These are phyloP conservation scores for Ustilago hordei DNA, from an alignment of 1,284 basidiomycete genomes.

Conservation along the genomic window DNA sequence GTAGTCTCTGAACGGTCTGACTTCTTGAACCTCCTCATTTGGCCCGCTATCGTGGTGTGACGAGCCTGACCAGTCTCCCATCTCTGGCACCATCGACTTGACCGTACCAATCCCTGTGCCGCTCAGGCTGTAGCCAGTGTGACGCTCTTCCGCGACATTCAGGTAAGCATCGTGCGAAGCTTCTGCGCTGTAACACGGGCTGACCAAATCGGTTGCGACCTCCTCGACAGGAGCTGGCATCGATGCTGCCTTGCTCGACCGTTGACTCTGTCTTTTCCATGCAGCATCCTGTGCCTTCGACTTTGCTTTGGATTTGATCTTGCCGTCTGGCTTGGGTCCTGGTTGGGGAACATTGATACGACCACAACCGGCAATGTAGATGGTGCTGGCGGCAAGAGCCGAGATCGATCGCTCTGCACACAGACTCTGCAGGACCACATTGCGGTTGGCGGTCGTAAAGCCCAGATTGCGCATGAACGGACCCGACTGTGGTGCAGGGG, in stretches of 20 bases:
- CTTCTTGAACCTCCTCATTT: conserved; percentile 6
- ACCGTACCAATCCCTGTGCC: conserved; percentile 22
- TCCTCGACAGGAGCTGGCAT: not conserved
- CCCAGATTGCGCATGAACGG: conserved; percentile 47
- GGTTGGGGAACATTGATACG: conserved; percentile 30
- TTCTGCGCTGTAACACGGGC: conserved; percentile 8
- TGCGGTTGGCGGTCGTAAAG: conserved; percentile 43
- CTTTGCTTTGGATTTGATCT: conserved; percentile 8
- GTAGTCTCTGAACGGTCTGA: conserved; percentile 38
- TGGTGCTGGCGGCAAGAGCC: conserved; percentile 36
- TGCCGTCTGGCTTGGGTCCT: not conserved
- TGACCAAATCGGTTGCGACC: not conserved
- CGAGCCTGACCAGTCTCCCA: conserved; percentile 39
- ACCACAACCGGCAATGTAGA: conserved; percentile 35
- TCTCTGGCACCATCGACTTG: conserved; percentile 46
- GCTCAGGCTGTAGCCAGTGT: conserved; percentile 30
- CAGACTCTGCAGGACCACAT: conserved; percentile 41
- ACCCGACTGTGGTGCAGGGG: not conserved
- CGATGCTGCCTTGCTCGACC: not conserved
- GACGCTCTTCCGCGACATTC: conserved; percentile 23
- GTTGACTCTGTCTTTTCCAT: conserved; percentile 11
- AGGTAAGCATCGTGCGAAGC: conserved; percentile 18
- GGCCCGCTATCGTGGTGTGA: conserved; percentile 4
- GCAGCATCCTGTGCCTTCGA: not conserved
- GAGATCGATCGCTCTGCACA: conserved; percentile 32